Evolutionary conservation across 2,329 filamentous ascomycete genomes (phyloP).

Genomic region (Calonectria multiphialidica): DNA sequence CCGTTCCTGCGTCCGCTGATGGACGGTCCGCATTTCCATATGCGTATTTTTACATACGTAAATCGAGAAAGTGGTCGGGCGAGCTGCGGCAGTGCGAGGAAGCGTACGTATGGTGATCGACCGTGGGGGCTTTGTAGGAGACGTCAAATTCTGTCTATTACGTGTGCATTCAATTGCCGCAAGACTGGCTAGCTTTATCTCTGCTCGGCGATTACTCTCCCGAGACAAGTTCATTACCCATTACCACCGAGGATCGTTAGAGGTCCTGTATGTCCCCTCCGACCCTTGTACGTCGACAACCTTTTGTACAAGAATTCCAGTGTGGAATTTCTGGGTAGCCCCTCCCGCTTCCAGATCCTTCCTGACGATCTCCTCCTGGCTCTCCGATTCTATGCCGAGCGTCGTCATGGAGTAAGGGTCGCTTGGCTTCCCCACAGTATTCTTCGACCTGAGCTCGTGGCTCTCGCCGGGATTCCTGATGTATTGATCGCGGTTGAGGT

Average conservation of each 20-base stretch:
- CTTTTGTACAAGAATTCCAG: conserved; percentile 1
- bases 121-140: too few relatives aligned
- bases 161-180: neutral
- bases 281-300: neutral
- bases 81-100: neutral
- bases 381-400: neutral
- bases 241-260: neutral
- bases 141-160: neutral
- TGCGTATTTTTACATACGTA: neutral
- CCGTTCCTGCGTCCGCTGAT: neutral
- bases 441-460: neutral
- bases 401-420: neutral
- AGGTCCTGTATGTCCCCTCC: neutral
- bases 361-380: neutral
- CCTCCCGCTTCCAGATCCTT: neutral
- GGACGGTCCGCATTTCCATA: neutral
- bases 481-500: neutral
- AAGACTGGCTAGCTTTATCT: neutral
- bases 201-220: neutral
- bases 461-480: neutral
- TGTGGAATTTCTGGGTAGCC: neutral
- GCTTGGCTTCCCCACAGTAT: neutral
- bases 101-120: neutral
- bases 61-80: neutral
- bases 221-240: neutral